Base-by-base conservation (phyloP, 148 eudicot genomes). In the Oxyria digyna region DNA sequence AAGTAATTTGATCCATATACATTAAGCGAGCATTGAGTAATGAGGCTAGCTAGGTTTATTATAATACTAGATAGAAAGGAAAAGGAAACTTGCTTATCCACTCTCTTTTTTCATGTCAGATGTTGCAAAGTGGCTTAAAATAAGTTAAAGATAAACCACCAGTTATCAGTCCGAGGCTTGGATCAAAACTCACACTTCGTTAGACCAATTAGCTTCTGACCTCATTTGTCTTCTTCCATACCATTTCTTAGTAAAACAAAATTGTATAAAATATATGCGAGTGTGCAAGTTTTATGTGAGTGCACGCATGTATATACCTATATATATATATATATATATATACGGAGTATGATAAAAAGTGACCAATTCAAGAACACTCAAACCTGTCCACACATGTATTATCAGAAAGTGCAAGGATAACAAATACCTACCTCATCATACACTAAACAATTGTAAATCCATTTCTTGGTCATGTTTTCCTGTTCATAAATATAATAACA, bases 301-400 rank as follows among this genome's bases (percentile, higher is more conserved):
- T 52, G 29, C 29, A 24, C 59, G 33, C 63, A 57, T 57, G 63
- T 57, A 4, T 27, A 57, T 55, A 55, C 32, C 31, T 57, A n/a
- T n/a, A n/a, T n/a, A n/a, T n/a, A n/a, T n/a, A n/a, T n/a, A n/a
- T n/a, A n/a, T n/a, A n/a, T n/a, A n/a, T n/a, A n/a, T n/a, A n/a
- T n/a, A n/a, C n/a, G n/a, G n/a, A n/a, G n/a, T n/a, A n/a, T n/a
- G n/a, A n/a, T n/a, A n/a, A n/a, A n/a, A n/a, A n/a, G n/a, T n/a
- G n/a, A n/a, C n/a, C n/a, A n/a, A n/a, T n/a, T n/a, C n/a, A n/a
- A n/a, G n/a, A n/a, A n/a, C n/a, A n/a, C n/a, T n/a, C n/a, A n/a
- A n/a, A n/a, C n/a, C n/a, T n/a, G n/a, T n/a, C 64, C 64, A 14
- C 64, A 57, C n/a, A 57, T 57, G 37, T 14, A 57, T 29, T 57